A percentile compares a stretch with the other conserved stretches of the same genome.
Conservation (phyloP, 2,329 filamentous ascomycete genomes). For the Ceratocystis eucalypticola region DNA sequence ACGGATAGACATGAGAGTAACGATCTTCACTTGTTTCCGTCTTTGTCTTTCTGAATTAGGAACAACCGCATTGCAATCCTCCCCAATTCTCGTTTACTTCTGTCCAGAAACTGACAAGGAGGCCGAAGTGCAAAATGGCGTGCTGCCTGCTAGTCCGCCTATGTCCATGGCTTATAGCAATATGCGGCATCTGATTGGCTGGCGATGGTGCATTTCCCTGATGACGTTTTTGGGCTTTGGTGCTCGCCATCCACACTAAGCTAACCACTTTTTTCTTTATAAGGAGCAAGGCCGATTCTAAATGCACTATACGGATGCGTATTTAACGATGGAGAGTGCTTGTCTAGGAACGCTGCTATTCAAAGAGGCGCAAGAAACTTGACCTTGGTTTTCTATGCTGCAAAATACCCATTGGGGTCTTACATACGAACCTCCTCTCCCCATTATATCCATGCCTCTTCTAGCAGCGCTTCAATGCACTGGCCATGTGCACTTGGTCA, state of each 20-base stretch:
- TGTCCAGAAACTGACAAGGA: not conserved
- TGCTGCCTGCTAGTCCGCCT: not conserved
- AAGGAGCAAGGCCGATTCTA: not conserved
- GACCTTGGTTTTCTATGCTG: not conserved
- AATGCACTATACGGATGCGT: not conserved
- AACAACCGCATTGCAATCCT: too few species aligned
- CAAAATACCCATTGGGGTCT: not conserved
- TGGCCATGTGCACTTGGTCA: slow-evolving; percentile 64
- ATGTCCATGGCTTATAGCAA: not conserved
- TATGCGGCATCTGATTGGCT: slow-evolving; percentile 12
- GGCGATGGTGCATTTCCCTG: not conserved
- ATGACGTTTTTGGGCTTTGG: slow-evolving; percentile 15
- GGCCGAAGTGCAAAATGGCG: slow-evolving; percentile 4
- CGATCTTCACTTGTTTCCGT: too few species aligned
- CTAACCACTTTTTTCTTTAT: not conserved
- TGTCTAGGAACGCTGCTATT: not conserved
- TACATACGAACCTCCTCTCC: not conserved
- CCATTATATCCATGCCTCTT: slow-evolving; percentile 28
- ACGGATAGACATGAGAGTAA: too few species aligned
- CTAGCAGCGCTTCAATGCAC: slow-evolving; percentile 60
- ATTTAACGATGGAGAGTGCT: not conserved
- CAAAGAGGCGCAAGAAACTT: not conserved
- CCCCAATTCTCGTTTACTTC: too few species aligned
- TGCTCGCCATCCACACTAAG: slow-evolving; percentile 12
- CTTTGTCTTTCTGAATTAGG: too few species aligned